Evolutionary conservation across 2,329 filamentous ascomycete genomes (phyloP), one percentile per base, ranked within the genome.

Genomic region (Penicillium hesseltinei): DNA sequence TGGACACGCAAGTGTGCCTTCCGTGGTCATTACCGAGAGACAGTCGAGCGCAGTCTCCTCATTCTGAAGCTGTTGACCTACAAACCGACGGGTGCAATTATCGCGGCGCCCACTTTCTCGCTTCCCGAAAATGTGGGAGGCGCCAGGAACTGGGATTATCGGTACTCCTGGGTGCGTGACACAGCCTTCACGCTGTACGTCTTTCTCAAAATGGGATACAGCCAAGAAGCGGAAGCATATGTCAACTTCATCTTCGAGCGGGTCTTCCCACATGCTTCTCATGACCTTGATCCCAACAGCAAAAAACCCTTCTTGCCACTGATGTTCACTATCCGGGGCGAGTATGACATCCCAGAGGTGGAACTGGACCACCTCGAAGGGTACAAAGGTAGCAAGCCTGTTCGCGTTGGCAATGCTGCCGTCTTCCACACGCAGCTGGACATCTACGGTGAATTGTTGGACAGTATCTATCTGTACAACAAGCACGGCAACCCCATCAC

Each of bases 271-370:
- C 69, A 71, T 35, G 54, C 67, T 8, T 78, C 83, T 33, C 80
- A 84, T 58, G 86, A 86, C 1, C 80, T 84, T n/a, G 77, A 77
- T 8, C 70, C 81, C 1, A 82, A 87, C 49, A 84, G 85, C 31
- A 85, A 70, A 17, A 60, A 67, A 3, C 67, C 83, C 0, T 71
- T 73, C 54, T 74, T 92, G 36, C 89, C 89, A 13, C 90, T 92
- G 68, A 92, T 92, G 89, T 91, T 92, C 69, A 90, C 87, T 40
- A 91, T 92, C 62, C 81, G 84, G 25, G 89, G 89, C 46, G 86
- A 85, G 44, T 91, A 88, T 1, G 85, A 91, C 39, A 89, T 92
- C 38, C 88, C 88, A 0, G 89, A 91, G 73, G 67, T 80, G 36
- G 88, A 89, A 61, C 80, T 91, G 6, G 72, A 78, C 51, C 89